Evolutionary conservation across 1,284 basidiomycete genomes (phyloP).

Genomic region (Chondrostereum purpureum): DNA sequence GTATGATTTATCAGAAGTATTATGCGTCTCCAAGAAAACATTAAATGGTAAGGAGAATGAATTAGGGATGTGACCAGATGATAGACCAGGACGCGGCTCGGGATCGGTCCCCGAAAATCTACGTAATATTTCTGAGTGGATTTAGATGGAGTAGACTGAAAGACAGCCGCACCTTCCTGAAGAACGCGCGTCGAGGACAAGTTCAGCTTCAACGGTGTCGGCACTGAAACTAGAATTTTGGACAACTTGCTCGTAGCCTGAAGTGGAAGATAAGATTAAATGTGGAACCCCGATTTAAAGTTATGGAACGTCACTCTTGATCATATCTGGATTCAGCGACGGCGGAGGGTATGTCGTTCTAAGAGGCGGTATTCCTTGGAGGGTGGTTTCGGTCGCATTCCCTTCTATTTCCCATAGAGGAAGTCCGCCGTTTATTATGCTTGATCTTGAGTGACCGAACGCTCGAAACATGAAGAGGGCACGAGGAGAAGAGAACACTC

Average conservation of each 20-base stretch:
- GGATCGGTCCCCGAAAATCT: constrained; percentile 79
- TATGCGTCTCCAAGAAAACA: constrained; percentile 58
- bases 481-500: constrained; percentile 86
- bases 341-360: constrained; percentile 49
- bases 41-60: constrained; percentile 84
- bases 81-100: constrained; percentile 84
- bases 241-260: constrained; percentile 78
- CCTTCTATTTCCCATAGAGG: constrained; percentile 79
- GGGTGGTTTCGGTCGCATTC: constrained; percentile 50
- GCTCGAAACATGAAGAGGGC: constrained; percentile 89
- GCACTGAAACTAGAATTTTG: constrained; percentile 55
- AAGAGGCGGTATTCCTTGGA: constrained; percentile 21
- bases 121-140: constrained; percentile 6
- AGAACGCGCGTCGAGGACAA: constrained; percentile 87
- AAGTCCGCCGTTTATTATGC: constrained; percentile 85
- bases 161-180: constrained; percentile 63
- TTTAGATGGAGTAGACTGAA: background rate
- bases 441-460: constrained; percentile 81
- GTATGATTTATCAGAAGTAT: constrained; percentile 41
- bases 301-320: constrained; percentile 52
- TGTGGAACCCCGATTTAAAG: constrained; percentile 8
- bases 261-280: constrained; percentile 16
- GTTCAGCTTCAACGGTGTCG: constrained; percentile 42
- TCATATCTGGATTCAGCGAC: constrained; percentile 36
- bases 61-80: constrained; percentile 91